A percentile compares a stretch with the other conserved stretches of the same genome.
Evolutionary conservation across 768 basidiomycete species (phyloP).

Genomic region (Collybia sp.): DNA sequence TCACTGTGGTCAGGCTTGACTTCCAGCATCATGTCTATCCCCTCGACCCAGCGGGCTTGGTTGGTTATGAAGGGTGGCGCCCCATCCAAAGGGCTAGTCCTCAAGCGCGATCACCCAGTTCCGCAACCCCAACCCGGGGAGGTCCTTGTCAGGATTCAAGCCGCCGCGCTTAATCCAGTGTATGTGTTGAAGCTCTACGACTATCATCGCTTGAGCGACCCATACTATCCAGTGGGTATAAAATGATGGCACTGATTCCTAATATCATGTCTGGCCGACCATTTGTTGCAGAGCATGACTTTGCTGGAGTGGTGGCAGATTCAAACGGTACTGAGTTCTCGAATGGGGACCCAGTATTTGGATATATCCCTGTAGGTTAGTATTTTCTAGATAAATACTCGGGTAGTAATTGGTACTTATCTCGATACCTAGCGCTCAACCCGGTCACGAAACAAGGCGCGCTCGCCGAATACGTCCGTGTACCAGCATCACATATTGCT

Average conservation of each 20-base stretch:
- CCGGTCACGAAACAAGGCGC: conserved; percentile 32
- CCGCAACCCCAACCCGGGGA: conserved; percentile 11
- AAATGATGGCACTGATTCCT: conserved; percentile 34
- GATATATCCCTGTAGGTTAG: conserved; percentile 24
- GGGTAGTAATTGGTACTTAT: neutral
- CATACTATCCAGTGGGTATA: conserved; percentile 33
- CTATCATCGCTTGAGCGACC: too few species aligned
- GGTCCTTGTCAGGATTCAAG: conserved; percentile 14
- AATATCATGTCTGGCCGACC: conserved; percentile 34
- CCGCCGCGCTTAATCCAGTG: conserved; percentile 15
- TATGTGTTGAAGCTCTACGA: neutral
- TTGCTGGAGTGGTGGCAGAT: conserved; percentile 48
- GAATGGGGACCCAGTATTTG: conserved; percentile 50
- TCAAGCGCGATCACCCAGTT: neutral
- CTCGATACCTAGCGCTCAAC: conserved; percentile 1
- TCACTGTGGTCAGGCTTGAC: too few species aligned
- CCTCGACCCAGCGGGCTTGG: too few species aligned
- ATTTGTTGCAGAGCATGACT: conserved; percentile 42
- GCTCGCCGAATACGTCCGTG: conserved; percentile 40
- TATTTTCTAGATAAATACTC: neutral
- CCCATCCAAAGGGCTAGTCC: too few species aligned
- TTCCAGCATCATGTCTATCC: too few species aligned
- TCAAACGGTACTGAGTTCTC: conserved; percentile 36
- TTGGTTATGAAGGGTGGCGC: too few species aligned
- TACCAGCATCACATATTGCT: conserved; percentile 24